Base-by-base conservation (phyloP, 148 eudicot genomes). In the Rhododendron henanense region DNA sequence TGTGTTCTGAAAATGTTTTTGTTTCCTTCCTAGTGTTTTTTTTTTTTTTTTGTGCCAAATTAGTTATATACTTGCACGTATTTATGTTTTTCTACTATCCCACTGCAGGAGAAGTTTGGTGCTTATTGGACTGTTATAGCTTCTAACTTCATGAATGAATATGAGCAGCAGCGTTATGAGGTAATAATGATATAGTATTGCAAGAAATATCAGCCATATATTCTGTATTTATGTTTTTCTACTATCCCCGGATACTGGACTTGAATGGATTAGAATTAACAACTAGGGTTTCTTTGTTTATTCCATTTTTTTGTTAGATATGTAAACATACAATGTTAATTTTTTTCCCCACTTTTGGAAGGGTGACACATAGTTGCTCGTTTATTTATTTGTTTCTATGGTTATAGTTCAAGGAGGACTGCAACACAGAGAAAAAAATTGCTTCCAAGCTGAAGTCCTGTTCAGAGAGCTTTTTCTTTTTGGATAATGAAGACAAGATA, bases 341-440 rank as follows among this genome's bases (percentile, higher is more conserved):
- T 16, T 63, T 2, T n/a, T 3, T 0, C 59, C 11, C 10, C 31
- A 1, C 13, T 65, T n/a, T n/a, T 63, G 69, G 69, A 21, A 23
- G 25, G 25, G 28, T 63, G 11, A 63, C 28, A 63, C 25, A 9
- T 23, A n/a, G 19, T 3, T 74, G 41, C 45, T 74, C 44, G n/a
- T 74, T 37, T 81, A 5, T 47, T 67, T 81, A 37, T 19, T 61
- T 85, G 57, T 31, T 82, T 85, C 81, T 44, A 35, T 85, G 6
- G 31, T 87, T 88, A 81, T 92, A 97, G 99, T 97, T 95, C 87
- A 94, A 92, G 93, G 96, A 94, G 83, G 99, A 97, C 67, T 94
- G 98, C 92, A 94, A 95, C 88, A 95, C 99, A 0, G 98, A 97
- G 91, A 97, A 93, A 88, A 95, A 97, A 90, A 94, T 94, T 73